These are phyloP conservation scores for Xylaria acuta DNA, from an alignment of 495 filamentous ascomycete genomes.

Conservation along the genomic window DNA sequence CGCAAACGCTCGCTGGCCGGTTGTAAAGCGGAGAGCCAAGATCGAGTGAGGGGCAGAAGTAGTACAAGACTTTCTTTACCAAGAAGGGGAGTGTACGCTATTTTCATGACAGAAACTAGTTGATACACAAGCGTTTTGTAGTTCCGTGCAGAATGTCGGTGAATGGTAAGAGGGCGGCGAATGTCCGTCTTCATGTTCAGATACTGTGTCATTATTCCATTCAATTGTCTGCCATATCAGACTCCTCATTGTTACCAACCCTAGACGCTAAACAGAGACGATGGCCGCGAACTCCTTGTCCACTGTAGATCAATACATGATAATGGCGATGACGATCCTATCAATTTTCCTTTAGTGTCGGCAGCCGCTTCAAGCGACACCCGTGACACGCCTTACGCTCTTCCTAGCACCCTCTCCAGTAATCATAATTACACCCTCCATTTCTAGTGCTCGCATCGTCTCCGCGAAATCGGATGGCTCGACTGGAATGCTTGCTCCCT, in stretches of 20 bases:
- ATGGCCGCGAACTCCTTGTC: neutral
- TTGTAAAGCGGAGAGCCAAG: slow-evolving; percentile 10
- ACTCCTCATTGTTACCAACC: neutral
- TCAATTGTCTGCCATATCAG: neutral
- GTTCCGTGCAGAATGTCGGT: neutral
- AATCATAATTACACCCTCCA: slow-evolving; percentile 82
- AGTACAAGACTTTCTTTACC: no score
- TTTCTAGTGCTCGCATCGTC: slow-evolving; percentile 77
- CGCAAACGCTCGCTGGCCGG: neutral
- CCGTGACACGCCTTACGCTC: slow-evolving; percentile 77
- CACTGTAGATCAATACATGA: neutral
- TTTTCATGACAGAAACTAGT: neutral
- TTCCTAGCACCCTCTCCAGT: slow-evolving; percentile 84
- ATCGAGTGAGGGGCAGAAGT: no score
- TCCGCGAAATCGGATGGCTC: slow-evolving; percentile 83
- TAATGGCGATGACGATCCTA: no score
- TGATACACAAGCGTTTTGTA: neutral
- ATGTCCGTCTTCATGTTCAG: neutral
- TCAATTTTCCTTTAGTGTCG: neutral
- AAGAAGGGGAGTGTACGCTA: neutral
- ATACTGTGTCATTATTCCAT: slow-evolving; percentile 6
- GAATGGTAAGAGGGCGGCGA: neutral
- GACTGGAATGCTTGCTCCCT: slow-evolving; percentile 74
- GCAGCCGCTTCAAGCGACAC: slow-evolving; percentile 39
- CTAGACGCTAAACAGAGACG: neutral